Evolutionary conservation across 1,284 basidiomycete genomes (phyloP), one percentile per base, ranked within the genome.

Genomic region (Ustilago curta): DNA sequence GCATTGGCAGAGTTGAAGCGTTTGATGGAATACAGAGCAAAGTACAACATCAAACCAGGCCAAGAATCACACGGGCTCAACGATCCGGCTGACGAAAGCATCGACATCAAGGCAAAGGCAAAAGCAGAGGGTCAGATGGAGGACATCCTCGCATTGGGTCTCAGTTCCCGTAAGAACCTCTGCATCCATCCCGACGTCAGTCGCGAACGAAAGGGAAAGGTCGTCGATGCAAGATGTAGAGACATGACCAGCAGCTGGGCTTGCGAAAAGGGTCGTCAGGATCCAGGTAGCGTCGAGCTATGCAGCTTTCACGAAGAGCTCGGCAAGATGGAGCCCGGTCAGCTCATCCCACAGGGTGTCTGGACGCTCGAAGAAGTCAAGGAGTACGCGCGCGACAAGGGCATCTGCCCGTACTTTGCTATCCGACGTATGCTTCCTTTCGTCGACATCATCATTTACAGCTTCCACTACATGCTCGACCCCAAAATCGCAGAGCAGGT

Each of bases 401-500:
- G 90, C 4, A 89, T 93, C 58, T 99, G 97, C 83, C 97, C 97
- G 0, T 99, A 99, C 86, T 99, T 99, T 84, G 91, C 93, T 11
- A 92, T 99, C 27, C 91, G 97, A 76, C 88, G 97, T 81, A 99
- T 98, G 96, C 95, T 99, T 89, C 91, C 94, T 0, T 97, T 95
- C 84, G 93, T 94, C 60, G 93, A 97, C 85, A 89, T 99, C 72
- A 90, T 99, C 85, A 98, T 99, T 85, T 99, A 98, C 86, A 98
- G 96, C 35, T 99, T 99, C 87, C 97, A 99, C 85, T 99, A 99
- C 85, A 89, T 99, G 25, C 90, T 99, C 47, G 97, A 99, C 86
- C 97, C 97, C 0, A 99, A 99, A 86, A 95, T 99, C 43, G 97
- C 97, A 0, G 96, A 99, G 81, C 95, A 98, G 87, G 97, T 99